Conservation (phyloP, 1,284 basidiomycete species). For the Ustilago bromivora region DNA sequence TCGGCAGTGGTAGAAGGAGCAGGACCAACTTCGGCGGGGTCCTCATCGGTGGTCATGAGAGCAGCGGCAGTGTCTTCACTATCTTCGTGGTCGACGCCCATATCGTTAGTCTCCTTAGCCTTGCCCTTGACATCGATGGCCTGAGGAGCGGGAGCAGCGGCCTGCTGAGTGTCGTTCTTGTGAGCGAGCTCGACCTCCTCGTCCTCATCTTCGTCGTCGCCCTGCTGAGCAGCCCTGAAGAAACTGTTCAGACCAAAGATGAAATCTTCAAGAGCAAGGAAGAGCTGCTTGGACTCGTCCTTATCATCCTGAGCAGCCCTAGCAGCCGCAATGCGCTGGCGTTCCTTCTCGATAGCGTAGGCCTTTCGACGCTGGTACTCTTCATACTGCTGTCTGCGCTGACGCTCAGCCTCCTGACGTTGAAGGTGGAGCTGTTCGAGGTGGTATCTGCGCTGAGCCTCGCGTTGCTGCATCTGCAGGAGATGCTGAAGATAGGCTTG, state of each 20-base stretch:
- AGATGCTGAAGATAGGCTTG: constrained; percentile 50
- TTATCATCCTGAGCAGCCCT: constrained; percentile 20
- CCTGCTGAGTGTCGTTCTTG: constrained; percentile 25
- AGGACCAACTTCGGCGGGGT: constrained; percentile 50
- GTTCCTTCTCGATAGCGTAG: constrained; percentile 46
- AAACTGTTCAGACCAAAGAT: constrained; percentile 40
- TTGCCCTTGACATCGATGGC: constrained; percentile 38
- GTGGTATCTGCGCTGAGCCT: constrained; percentile 40
- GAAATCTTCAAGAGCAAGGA: constrained; percentile 46
- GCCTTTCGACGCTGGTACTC: constrained; percentile 54
- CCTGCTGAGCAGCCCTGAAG: constrained; percentile 26
- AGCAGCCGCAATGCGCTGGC: constrained; percentile 33
- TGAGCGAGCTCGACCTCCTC: constrained; percentile 24
- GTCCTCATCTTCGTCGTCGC: constrained; percentile 20
- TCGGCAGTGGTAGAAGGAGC: constrained; percentile 19
- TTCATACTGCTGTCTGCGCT: constrained; percentile 41
- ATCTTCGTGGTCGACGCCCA: constrained; percentile 32
- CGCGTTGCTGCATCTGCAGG: constrained; percentile 39
- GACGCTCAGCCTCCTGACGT: constrained; percentile 35
- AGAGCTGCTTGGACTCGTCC: constrained; percentile 42
- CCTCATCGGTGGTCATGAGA: constrained; percentile 33
- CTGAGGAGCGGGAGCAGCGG: constrained; percentile 12
- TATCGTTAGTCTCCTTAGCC: constrained; percentile 22
- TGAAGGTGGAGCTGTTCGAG: constrained; percentile 47
- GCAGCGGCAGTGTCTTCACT: constrained; percentile 8